These are phyloP conservation scores for Picocystis salinarum DNA, from an alignment of 139 green algal genomes.

Conservation along the genomic window DNA sequence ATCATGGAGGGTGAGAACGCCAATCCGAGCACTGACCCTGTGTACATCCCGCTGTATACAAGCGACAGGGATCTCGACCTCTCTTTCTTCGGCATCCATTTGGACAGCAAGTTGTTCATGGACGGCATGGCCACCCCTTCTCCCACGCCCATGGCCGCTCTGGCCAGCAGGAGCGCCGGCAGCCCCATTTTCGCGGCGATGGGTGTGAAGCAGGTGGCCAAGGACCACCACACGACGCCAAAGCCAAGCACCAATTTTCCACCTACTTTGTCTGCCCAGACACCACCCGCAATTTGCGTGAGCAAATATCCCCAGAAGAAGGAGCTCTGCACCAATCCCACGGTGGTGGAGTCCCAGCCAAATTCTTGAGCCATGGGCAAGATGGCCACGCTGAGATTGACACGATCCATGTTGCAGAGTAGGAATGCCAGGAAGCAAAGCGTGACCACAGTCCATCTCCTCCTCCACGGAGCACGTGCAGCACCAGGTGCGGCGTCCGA, in stretches of 20 bases:
- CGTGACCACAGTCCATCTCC: constrained; percentile 21
- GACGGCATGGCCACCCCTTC: constrained; percentile 79
- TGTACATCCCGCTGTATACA: constrained; percentile 17
- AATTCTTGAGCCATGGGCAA: constrained; percentile 69
- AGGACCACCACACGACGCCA: constrained; percentile 63
- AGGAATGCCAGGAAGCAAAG: constrained; percentile 37
- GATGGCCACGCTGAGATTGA: constrained; percentile 83
- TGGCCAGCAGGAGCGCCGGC: constrained; percentile 33
- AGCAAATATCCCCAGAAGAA: constrained; percentile 89
- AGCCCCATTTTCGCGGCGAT: constrained; percentile 29
- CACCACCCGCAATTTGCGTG: constrained; percentile 66
- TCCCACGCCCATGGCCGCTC: constrained; percentile 57
- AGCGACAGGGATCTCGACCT: constrained; percentile 12
- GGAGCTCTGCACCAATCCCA: constrained; percentile 30
- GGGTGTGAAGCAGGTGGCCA: constrained; percentile 54
- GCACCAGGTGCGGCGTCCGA: no score
- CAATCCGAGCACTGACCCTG: constrained; percentile 33
- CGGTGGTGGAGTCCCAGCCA: constrained; percentile 40
- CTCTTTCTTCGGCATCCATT: constrained; percentile 15
- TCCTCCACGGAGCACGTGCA: no score
- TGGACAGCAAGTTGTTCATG: constrained; percentile 83
- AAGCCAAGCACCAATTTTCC: constrained; percentile 56
- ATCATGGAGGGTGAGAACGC: constrained; percentile 55
- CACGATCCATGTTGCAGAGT: constrained; percentile 95
- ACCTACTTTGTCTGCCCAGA: constrained; percentile 63